Evolutionary conservation across 805 yeast species (phyloP).

Genomic region (Saturnispora zaruensis): DNA sequence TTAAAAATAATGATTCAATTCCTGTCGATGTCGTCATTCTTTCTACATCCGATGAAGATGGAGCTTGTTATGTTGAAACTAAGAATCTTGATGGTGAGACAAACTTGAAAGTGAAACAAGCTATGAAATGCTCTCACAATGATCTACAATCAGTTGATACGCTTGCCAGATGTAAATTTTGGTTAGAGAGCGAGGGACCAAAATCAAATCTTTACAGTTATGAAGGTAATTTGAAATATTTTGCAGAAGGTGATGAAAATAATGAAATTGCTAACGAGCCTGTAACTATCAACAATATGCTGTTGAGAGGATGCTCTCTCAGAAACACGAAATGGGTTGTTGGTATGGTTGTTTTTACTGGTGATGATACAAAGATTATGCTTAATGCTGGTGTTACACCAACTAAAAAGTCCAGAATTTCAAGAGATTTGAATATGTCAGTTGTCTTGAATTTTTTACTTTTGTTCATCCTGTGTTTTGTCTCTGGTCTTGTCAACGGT

Average conservation of each 20-base stretch:
- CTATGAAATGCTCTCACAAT: conserved; percentile 47
- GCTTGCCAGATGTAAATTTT: conserved; percentile 43
- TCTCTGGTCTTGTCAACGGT: conserved; percentile 66
- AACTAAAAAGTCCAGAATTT: conserved; percentile 63
- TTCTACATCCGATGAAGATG: conserved; percentile 63
- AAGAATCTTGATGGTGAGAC: conserved; percentile 79
- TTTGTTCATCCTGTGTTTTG: conserved; percentile 58
- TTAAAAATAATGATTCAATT: conserved; percentile 62
- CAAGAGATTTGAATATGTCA: conserved; percentile 62
- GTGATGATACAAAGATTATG: conserved; percentile 75
- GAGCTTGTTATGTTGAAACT: conserved; percentile 64
- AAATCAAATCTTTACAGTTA: conserved; percentile 70
- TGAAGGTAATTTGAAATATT: conserved; percentile 58
- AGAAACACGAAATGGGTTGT: conserved; percentile 80
- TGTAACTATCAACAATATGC: conserved; percentile 56
- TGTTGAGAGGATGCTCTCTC: conserved; percentile 68
- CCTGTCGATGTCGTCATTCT: conserved; percentile 70
- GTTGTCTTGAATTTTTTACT: conserved; percentile 59
- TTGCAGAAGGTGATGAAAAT: conserved; percentile 30
- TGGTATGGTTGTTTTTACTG: conserved; percentile 70
- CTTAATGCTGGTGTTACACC: conserved; percentile 75
- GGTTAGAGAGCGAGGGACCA: conserved; percentile 80
- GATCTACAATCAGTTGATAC: conserved; percentile 35
- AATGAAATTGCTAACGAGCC: conserved; percentile 46
- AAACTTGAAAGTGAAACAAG: conserved; percentile 67